These are phyloP conservation scores for Annulohypoxylon truncatum DNA, from an alignment of 2,329 filamentous ascomycete genomes.

Conservation along the genomic window DNA sequence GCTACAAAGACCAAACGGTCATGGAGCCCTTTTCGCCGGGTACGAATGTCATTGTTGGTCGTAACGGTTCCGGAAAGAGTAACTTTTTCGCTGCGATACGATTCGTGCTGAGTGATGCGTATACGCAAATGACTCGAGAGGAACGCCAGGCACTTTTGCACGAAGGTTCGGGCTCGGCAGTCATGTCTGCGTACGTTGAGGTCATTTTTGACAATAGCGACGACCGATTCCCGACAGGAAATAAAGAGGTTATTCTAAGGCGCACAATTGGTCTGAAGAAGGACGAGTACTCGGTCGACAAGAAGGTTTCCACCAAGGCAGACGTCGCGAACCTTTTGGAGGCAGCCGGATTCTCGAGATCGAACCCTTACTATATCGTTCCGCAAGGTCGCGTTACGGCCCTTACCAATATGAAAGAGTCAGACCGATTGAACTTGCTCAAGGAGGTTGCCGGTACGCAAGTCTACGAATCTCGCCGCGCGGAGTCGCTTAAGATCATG, in stretches of 20 bases:
- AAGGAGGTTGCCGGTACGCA: constrained; percentile 99
- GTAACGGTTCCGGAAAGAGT: constrained; percentile 99
- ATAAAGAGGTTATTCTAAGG: constrained; percentile 88
- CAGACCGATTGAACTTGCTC: constrained; percentile 85
- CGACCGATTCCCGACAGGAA: constrained; percentile 92
- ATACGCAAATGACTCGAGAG: constrained; percentile 94
- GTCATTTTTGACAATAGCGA: constrained; percentile 99
- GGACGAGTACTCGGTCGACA: constrained; percentile 97
- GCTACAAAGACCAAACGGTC: constrained; percentile 99
- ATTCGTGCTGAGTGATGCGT: constrained; percentile 97
- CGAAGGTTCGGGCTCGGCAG: constrained; percentile 95
- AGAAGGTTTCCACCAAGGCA: constrained; percentile 93
- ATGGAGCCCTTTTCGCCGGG: constrained; percentile 98
- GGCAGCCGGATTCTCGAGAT: constrained; percentile 94
- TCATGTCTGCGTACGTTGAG: constrained; percentile 99
- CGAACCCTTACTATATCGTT: constrained; percentile 99
- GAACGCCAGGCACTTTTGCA: constrained; percentile 97
- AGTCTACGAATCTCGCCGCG: constrained; percentile 91
- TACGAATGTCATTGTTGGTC: constrained; percentile 97
- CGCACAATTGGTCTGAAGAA: constrained; percentile 98
- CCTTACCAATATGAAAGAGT: constrained; percentile 98
- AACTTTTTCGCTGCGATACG: constrained; percentile 99
- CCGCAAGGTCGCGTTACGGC: constrained; percentile 96
- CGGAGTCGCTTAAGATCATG: constrained; percentile 97
- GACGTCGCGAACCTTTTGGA: constrained; percentile 97